Percentiles rank a stretch among this genome's conserved stretches.
Conservation (phyloP, 1,284 basidiomycete species). For the Malassezia psittaci region DNA sequence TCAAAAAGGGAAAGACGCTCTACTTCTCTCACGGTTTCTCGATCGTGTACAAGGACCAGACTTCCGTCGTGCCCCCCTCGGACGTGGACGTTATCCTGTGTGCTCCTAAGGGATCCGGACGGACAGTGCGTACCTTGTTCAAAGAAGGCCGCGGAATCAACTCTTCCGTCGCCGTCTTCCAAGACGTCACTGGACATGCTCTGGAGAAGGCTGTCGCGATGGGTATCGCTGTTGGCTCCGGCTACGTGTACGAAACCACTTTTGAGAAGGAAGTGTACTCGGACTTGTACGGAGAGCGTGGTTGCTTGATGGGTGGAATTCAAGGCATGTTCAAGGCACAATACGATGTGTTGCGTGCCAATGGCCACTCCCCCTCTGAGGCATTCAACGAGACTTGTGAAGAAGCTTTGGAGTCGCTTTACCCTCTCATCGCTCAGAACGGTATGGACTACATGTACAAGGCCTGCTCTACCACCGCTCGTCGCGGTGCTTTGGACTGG, state of each 20-base stretch:
- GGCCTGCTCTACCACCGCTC: constrained; percentile 96
- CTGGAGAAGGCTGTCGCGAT: constrained; percentile 93
- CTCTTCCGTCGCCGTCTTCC: constrained; percentile 72
- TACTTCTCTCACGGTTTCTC: constrained; percentile 99
- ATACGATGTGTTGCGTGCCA: constrained; percentile 96
- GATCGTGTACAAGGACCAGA: constrained; percentile 95
- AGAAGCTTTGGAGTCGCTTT: constrained; percentile 96
- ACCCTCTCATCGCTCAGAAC: constrained; percentile 88
- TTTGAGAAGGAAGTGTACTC: constrained; percentile 99
- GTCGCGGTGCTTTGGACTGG: constrained; percentile 97
- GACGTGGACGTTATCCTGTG: constrained; percentile 99
- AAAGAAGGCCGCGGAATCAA: constrained; percentile 98
- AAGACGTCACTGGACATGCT: constrained; percentile 91
- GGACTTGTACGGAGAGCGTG: constrained; percentile 95
- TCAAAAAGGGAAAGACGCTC: constrained; percentile 98
- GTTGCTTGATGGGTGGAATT: constrained; percentile 98
- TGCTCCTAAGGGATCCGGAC: constrained; percentile 95
- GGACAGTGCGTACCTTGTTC: constrained; percentile 98
- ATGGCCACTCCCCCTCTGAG: constrained; percentile 94
- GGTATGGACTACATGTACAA: constrained; percentile 97
- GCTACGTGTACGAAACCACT: constrained; percentile 96
- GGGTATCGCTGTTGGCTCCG: constrained; percentile 87
- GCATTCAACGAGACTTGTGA: constrained; percentile 97
- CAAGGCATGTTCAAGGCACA: constrained; percentile 98
- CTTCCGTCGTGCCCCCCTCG: constrained; percentile 75